Evolutionary conservation across 192 early-diverging fungal species (phyloP).

Genomic region (Podila epicladia): DNA sequence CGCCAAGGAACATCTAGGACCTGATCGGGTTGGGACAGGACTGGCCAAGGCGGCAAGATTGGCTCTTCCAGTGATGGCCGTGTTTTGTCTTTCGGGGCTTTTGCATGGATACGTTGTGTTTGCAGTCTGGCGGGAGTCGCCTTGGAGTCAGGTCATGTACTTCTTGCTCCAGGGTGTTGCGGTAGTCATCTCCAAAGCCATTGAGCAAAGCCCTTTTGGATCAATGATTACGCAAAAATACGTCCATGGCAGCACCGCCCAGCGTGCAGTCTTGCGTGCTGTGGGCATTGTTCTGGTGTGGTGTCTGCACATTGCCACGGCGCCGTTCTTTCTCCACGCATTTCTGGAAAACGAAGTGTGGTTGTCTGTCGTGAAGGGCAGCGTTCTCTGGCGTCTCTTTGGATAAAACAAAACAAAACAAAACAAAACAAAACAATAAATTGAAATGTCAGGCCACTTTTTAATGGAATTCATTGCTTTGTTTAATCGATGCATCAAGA

Average conservation of each 20-base stretch:
- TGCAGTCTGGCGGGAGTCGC: not conserved
- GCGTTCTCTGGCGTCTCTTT: not conserved
- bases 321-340: not conserved
- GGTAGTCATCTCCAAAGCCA: not conserved
- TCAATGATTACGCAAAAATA: not conserved
- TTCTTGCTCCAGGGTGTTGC: conserved; percentile 1
- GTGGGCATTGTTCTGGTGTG: conserved; percentile 1
- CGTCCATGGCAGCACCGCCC: not conserved
- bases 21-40: not conserved
- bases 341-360: not conserved
- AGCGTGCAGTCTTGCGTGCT: not conserved
- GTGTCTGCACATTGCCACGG: not conserved
- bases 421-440: not conserved
- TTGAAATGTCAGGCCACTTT: too few relatives aligned
- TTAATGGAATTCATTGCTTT: too few relatives aligned
- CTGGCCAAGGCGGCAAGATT: not conserved
- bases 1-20: not conserved
- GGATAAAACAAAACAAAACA: not conserved
- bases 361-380: not conserved
- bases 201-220: not conserved
- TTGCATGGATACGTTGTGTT: conserved; percentile 5
- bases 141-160: conserved; percentile 1
- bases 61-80: conserved; percentile 4
- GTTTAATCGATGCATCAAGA: too few relatives aligned
- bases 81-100: not conserved